Evolutionary conservation across 78 protist genomes (phyloP), one percentile per base, ranked within the genome.

Genomic region (Dictyostelium capitatum): DNA sequence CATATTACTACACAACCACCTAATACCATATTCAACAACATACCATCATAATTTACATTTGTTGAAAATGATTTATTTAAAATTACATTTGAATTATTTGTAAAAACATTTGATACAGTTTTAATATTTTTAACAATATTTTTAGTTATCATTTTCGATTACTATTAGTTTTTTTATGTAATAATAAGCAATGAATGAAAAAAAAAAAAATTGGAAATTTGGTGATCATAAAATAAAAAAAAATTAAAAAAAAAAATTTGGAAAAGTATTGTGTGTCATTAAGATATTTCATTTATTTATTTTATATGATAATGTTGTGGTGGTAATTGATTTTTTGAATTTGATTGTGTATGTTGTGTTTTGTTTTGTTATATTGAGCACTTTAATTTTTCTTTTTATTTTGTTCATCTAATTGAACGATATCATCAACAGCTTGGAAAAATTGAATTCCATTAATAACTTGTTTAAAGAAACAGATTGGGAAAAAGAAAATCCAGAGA

Each of bases 401-500:
- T 30, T 53, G 20, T 20, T 85, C 92, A 57, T 85, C 92, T 20
- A 85, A 28, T 11, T 10, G 32, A 46, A 85, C 92, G 50, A 85
- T 85, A 75, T 85, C 92, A 28, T 28, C 41, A 72, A 75, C 83
- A 30, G 92, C 92, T 62, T 85, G 92, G 46, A 25, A 28, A 25
- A 85, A 85, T 62, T 85, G 92, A 47, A 85, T 85, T 20, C 65
- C 56, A 62, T 85, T 85, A 32, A 85, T 85, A 14, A 54, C 9
- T 75, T 85, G 92, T 67, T 85, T 85, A 14, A 28, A 56, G 28
- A 50, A 65, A 28, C 69, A 85, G 25, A 85, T 85, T 85, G 92
- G 92, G 83, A 85, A 85, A 23, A 73, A 85, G 51, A 85, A 54
- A 23, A 57, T 48, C 92, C 92, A 85, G 56, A 41, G 56, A 28